Evolutionary conservation across 805 yeast species (phyloP).

Genomic region (Sungouiella thailandica): DNA sequence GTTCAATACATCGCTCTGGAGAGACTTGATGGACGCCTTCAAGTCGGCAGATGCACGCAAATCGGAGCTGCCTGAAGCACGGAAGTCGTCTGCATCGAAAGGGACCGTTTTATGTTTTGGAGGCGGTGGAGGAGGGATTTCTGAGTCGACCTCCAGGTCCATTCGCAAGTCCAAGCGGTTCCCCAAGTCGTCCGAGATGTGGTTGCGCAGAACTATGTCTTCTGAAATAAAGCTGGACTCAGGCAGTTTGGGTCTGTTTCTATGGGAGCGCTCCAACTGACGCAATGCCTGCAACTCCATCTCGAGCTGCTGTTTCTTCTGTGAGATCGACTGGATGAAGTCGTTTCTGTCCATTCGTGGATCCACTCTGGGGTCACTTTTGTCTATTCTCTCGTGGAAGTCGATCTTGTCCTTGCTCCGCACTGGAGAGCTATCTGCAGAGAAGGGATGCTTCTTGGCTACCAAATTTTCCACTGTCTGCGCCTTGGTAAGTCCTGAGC

Average conservation of each 20-base stretch:
- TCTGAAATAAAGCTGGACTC: conserved; percentile 32
- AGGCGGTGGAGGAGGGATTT: conserved; percentile 32
- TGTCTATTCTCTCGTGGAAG: no score
- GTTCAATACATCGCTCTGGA: conserved; percentile 43
- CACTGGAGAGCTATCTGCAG: conserved; percentile 19
- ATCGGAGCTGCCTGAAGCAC: conserved; percentile 21
- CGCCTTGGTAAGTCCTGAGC: conserved; percentile 12
- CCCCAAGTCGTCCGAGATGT: conserved; percentile 32
- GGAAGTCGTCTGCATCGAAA: conserved; percentile 36
- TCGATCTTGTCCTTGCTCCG: conserved; percentile 10
- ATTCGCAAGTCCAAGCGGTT: conserved; percentile 23
- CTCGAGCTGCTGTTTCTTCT: conserved; percentile 36
- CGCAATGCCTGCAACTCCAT: conserved; percentile 31
- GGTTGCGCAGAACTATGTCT: conserved; percentile 27
- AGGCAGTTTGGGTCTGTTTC: conserved; percentile 7
- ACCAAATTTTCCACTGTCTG: conserved; percentile 9
- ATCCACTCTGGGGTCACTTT: neutral
- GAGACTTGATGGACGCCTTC: conserved; percentile 35
- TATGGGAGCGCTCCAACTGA: conserved; percentile 21
- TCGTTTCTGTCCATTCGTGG: conserved; percentile 17
- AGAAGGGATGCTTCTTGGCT: conserved; percentile 10
- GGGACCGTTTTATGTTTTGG: conserved; percentile 27
- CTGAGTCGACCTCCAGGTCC: conserved; percentile 12
- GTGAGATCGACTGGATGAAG: conserved; percentile 17
- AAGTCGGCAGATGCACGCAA: conserved; percentile 31